Base-by-base conservation (phyloP, 805 yeast genomes). In the Nakazawaea wyomingensis region DNA sequence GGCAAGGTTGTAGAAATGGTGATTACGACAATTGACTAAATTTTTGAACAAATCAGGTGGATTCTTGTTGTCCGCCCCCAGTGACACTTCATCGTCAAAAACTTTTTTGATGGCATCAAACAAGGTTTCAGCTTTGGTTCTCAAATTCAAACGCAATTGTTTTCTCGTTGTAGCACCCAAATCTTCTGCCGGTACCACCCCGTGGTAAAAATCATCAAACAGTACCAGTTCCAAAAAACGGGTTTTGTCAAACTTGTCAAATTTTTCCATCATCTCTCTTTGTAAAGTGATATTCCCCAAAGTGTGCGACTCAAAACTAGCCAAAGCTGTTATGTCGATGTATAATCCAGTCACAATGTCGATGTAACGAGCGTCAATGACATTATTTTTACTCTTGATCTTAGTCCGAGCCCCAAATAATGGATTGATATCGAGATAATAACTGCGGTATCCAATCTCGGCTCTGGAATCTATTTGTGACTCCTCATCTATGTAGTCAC, bases 281-380 rank as follows among this genome's bases (percentile, higher is more conserved):
- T 32, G 37, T n/a, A 19, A 6, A 13, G n/a, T 14, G 8, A 24
- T 18, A 5, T 35, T 36, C 4, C 30, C 16, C 4, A 22, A 5
- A 3, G 45, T 30, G 30, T 43, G 29, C 9, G 38, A 33, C 4
- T 21, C 20, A 14, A 34, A 21, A 6, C 34, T 14, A 14, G 45
- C 57, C 29, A 72, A 50, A 1, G 72, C 71, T 14, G 71, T 61
- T 4, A 72, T 65, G 51, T 72, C 78, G 43, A 71, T 62, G 49
- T 66, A 69, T 43, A 69, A 54, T 9, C 76, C 76, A 2, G 78
- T 66, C 39, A 66, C 68, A 4, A 72, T 61, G 49, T 76, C 80
- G 21, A 76, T 70, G 46, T 73, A 71, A 19, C 81, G 57, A 1
- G 80, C 81, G 56, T 76, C 81, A 37, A 75, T 75, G 34, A 70